A percentile compares a stretch with the other conserved stretches of the same genome.
phyloP scores from a whole-genome alignment of 768 basidiomycete species.

The Pleurotus sapidus region DNA sequence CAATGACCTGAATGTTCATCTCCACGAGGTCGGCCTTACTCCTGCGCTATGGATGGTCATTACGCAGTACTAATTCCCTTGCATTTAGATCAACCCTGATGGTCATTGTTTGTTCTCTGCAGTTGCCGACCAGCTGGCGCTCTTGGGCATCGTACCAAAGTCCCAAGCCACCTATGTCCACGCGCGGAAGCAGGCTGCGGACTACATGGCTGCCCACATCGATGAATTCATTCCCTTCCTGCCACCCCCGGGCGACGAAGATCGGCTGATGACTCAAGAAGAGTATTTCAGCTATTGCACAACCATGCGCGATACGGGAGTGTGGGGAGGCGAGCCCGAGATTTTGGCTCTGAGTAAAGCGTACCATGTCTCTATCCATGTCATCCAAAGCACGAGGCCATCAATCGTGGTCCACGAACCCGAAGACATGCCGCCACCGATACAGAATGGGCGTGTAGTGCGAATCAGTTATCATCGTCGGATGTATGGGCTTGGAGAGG shows the following conservation, averaged over 20 bases:
- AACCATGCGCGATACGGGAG: constrained; percentile 75
- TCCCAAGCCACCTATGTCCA: constrained; percentile 55
- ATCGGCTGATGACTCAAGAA: constrained; percentile 64
- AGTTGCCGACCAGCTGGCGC: constrained; percentile 83
- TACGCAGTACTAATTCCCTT: neutral
- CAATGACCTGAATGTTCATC: constrained; percentile 59
- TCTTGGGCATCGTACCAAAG: constrained; percentile 65
- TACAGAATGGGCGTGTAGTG: constrained; percentile 38
- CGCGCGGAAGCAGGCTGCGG: constrained; percentile 68
- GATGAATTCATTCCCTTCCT: constrained; percentile 95
- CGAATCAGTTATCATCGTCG: constrained; percentile 89
- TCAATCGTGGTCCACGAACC: constrained; percentile 84
- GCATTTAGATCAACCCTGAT: constrained; percentile 79
- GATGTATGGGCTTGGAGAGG: constrained; percentile 97
- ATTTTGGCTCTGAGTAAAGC: constrained; percentile 84
- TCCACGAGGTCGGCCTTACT: constrained; percentile 53
- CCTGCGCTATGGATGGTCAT: too few relatives aligned
- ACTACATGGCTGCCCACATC: constrained; percentile 78
- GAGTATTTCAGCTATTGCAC: constrained; percentile 76
- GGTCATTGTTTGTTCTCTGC: constrained; percentile 97
- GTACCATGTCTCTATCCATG: constrained; percentile 84
- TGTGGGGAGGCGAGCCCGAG: constrained; percentile 98
- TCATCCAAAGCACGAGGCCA: constrained; percentile 82
- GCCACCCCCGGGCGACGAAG: constrained; percentile 70
- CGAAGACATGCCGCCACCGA: constrained; percentile 21